A percentile compares a stretch with the other conserved stretches of the same genome.
Conservation (phyloP, 306 rosid genomes). For the Corylus heterophylla region DNA sequence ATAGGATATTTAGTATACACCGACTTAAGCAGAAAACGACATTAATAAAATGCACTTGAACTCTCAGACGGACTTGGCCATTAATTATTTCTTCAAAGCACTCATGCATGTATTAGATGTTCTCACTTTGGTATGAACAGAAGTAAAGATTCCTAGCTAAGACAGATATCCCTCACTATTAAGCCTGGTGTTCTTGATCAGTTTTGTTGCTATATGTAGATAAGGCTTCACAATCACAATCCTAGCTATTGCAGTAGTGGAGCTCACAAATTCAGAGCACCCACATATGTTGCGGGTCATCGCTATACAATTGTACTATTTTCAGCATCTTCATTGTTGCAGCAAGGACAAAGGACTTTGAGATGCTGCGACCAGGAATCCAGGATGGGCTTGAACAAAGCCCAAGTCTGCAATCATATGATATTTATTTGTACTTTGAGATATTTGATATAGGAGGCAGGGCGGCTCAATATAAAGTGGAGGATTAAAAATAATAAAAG, state of each 20-base stretch:
- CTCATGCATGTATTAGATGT: no score
- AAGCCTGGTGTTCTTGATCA: background rate
- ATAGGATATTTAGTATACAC: no score
- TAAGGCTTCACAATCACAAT: background rate
- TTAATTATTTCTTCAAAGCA: background rate
- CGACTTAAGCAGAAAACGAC: no score
- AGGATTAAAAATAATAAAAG: no score
- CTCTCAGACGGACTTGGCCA: background rate
- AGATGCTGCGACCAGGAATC: background rate
- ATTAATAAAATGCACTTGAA: background rate
- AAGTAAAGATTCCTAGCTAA: background rate
- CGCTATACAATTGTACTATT: background rate
- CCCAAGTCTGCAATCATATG: background rate
- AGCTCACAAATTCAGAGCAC: no score
- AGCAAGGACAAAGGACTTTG: background rate
- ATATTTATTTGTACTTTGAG: background rate
- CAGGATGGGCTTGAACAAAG: background rate
- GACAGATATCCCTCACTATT: background rate
- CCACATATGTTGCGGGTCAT: no score
- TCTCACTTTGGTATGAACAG: background rate
- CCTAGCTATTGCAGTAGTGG: no score
- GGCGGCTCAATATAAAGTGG: no score
- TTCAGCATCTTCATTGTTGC: background rate
- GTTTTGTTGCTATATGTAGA: no score
- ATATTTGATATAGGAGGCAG: background rate